Evolutionary conservation across 306 rosid species (phyloP).

Genomic region (Quercus agrifolia): DNA sequence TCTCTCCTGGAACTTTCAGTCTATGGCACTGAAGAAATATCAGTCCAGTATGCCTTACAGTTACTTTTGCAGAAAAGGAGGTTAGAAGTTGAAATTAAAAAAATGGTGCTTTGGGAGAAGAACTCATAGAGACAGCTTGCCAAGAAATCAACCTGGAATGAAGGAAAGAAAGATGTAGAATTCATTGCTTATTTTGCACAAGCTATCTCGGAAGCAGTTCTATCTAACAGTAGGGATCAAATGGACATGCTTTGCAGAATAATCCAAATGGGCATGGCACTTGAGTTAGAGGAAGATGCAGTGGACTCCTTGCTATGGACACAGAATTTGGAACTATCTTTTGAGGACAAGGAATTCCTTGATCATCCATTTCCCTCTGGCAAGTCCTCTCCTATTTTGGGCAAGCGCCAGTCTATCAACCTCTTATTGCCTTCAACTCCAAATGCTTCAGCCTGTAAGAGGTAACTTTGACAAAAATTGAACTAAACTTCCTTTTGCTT

Average conservation of each 20-base stretch:
- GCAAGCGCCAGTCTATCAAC: no score
- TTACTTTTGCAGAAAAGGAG: no score
- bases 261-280: conserved; percentile 45
- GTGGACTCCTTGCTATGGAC: conserved; percentile 54
- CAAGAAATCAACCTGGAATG: conserved; percentile 23
- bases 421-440: no score
- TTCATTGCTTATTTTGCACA: conserved; percentile 53
- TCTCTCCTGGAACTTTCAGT: no score
- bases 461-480: no score
- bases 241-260: conserved; percentile 48
- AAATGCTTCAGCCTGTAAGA: no score
- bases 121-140: conserved; percentile 27
- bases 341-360: conserved; percentile 60
- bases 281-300: conserved; percentile 46
- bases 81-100: no score
- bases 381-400: not conserved
- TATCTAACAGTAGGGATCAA: conserved; percentile 45
- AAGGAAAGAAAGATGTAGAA: conserved; percentile 31
- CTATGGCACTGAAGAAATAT: no score
- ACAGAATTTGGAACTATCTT: conserved; percentile 49
- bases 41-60: no score
- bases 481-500: no score
- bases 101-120: conserved; percentile 22
- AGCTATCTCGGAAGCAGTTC: conserved; percentile 47
- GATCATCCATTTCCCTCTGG: conserved; percentile 26